Conservation (phyloP, 2,329 filamentous ascomycete species). For the Aspergillus sp. region DNA sequence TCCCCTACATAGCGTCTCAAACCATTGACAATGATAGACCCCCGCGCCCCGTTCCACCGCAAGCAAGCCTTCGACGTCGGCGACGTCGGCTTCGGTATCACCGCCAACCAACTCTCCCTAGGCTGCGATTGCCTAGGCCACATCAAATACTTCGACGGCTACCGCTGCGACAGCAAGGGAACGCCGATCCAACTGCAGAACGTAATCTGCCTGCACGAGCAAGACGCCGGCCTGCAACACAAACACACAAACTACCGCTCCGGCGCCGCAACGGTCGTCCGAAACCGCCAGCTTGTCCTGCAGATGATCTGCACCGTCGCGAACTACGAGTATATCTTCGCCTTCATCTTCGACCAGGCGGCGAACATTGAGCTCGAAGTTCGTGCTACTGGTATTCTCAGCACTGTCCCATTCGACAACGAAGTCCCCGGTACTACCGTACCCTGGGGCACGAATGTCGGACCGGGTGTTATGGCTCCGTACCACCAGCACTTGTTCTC, state of each 20-base stretch:
- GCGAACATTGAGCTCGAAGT: constrained; percentile 68
- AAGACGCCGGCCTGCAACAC: constrained; percentile 68
- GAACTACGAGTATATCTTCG: constrained; percentile 74
- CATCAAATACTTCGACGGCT: constrained; percentile 66
- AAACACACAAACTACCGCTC: constrained; percentile 74
- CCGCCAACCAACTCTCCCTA: constrained; percentile 68
- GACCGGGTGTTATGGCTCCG: constrained; percentile 66
- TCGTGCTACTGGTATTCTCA: constrained; percentile 67
- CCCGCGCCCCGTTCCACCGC: constrained; percentile 67
- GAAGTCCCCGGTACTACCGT: constrained; percentile 58
- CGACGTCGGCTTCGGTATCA: constrained; percentile 65
- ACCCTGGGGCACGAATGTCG: constrained; percentile 68
- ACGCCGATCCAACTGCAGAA: constrained; percentile 61
- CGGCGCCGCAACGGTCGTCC: constrained; percentile 61
- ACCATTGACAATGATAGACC: constrained; percentile 46
- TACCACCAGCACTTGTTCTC: constrained; percentile 79
- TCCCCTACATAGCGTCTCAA: neutral
- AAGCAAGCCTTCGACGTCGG: constrained; percentile 72
- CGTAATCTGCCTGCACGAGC: constrained; percentile 69
- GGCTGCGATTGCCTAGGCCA: constrained; percentile 71
- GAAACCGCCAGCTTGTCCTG: constrained; percentile 66
- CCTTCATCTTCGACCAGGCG: constrained; percentile 71
- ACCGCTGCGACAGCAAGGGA: constrained; percentile 61
- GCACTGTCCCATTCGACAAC: constrained; percentile 64
- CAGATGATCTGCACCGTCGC: constrained; percentile 71